Conservation (phyloP, 768 basidiomycete genomes). For the Tremella mesenterica region DNA sequence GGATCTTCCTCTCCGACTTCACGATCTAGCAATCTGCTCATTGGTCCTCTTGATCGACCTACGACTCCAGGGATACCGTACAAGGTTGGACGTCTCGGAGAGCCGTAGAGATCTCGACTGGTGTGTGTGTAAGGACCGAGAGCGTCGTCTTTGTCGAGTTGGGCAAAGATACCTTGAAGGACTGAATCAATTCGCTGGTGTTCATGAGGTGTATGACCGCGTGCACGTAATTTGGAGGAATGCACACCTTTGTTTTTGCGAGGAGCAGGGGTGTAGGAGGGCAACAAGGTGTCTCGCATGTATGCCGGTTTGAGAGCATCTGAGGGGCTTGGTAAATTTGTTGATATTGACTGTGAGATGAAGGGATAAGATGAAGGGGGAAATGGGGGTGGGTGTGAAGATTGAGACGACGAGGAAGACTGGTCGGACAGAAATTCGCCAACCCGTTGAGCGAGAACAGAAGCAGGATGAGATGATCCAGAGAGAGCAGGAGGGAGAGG, state of each 20-base stretch:
- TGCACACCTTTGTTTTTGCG: slow-evolving; percentile 9
- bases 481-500: slow-evolving; percentile 9
- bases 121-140: neutral
- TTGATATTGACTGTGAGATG: neutral
- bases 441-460: neutral
- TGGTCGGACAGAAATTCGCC: too few relatives aligned
- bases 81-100: slow-evolving; percentile 1
- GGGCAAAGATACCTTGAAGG: slow-evolving; percentile 17
- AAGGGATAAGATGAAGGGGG: neutral
- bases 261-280: neutral
- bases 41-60: neutral
- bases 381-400: neutral
- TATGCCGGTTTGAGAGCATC: neutral
- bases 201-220: slow-evolving; percentile 22
- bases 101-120: neutral
- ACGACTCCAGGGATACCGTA: neutral
- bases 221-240: slow-evolving; percentile 3
- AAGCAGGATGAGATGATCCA: slow-evolving; percentile 1
- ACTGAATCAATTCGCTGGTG: slow-evolving; percentile 17
- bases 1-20: slow-evolving; percentile 13
- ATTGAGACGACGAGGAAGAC: too few relatives aligned
- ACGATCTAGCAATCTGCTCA: slow-evolving; percentile 4
- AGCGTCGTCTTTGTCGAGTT: slow-evolving; percentile 7
- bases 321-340: too few relatives aligned
- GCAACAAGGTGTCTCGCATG: neutral